Base-by-base conservation (phyloP, 1,284 basidiomycete genomes). In the Mrakiaceae sp. region DNA sequence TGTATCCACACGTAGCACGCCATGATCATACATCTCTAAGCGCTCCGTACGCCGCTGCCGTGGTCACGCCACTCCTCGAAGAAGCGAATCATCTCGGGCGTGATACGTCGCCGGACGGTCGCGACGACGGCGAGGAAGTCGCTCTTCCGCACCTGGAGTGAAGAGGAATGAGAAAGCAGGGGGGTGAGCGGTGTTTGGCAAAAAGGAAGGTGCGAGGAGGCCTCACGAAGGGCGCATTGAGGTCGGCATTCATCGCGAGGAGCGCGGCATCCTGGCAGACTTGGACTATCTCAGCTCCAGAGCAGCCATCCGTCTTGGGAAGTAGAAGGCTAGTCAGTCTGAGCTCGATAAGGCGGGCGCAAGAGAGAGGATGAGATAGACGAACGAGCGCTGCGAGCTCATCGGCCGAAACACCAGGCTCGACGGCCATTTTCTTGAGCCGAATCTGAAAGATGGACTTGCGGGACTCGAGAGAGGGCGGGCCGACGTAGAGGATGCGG, bases 181-280 rank as follows among this genome's bases (percentile, higher is more conserved):
- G 6, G 53, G 10, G 49, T n/a, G 3, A 51, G 50, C 58, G 59
- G 44, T 9, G 39, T 27, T 9, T 12, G 40, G 49, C 7, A 49
- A 40, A 50, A 39, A 11, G 6, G 12, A 49, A 49, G 62, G 49
- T 58, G 8, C 39, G 72, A 42, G 40, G 16, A 0, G 14, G 55
- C 12, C 87, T 72, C 69, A 95, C 93, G 70, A 79, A 82, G 49
- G 83, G 80, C 4, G 90, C 86, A 66, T 90, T 75, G 40, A 97
- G 84, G 73, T 96, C 82, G 68, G 84, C 81, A 71, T 90, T 86
- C 90, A 96, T 95, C 0, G 93, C 89, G 51, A 87, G 74, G 69
- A 98, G 76, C 0, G 95, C 96, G 2, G 96, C 96, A 75, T 98
- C 95, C 78, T 98, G 96, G 73, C 94, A 98, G 59, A 98, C 82